Evolutionary conservation across 345 rosid genomes (phyloP).

Genomic region (Turritis glabra): DNA sequence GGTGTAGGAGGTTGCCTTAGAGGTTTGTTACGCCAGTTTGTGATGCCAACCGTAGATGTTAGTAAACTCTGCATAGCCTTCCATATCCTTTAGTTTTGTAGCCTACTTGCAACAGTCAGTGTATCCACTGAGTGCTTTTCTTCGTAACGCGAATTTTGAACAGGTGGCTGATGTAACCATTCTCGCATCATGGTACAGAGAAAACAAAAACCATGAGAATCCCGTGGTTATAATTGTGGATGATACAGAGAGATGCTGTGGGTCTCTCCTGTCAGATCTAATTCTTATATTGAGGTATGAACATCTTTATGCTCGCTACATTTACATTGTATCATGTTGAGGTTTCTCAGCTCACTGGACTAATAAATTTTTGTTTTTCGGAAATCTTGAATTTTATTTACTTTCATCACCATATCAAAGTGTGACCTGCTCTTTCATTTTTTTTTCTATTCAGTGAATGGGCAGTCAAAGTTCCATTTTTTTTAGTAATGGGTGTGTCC

Average conservation of each 20-base stretch:
- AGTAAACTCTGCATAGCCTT: conserved; percentile 36
- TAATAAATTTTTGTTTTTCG: not conserved
- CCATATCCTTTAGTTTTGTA: conserved; percentile 5
- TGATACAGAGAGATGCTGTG: conserved; percentile 82
- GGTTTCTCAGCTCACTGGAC: not conserved
- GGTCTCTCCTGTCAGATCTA: conserved; percentile 73
- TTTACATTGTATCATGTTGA: not conserved
- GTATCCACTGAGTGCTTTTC: conserved; percentile 18
- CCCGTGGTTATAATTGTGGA: conserved; percentile 72
- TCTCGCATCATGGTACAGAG: conserved; percentile 85
- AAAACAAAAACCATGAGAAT: conserved; percentile 43
- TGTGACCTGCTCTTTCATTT: conserved; percentile 17
- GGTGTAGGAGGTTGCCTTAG: conserved; percentile 83
- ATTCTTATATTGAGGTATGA: conserved; percentile 75
- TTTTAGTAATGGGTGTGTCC: conserved; percentile 81
- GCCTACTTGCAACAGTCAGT: not conserved
- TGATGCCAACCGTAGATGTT: conserved; percentile 70
- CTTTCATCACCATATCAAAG: not conserved
- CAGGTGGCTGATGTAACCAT: conserved; percentile 78
- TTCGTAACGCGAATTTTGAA: conserved; percentile 31
- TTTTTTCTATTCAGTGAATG: conserved; percentile 64
- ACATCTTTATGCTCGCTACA: conserved; percentile 2
- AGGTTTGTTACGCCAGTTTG: conserved; percentile 77
- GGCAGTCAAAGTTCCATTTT: conserved; percentile 76
- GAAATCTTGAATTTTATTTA: not conserved